Percentiles rank a stretch among this genome's conserved stretches.
Evolutionary conservation across 2,329 filamentous ascomycete genomes (phyloP).

Genomic region (Fusarium coicis): DNA sequence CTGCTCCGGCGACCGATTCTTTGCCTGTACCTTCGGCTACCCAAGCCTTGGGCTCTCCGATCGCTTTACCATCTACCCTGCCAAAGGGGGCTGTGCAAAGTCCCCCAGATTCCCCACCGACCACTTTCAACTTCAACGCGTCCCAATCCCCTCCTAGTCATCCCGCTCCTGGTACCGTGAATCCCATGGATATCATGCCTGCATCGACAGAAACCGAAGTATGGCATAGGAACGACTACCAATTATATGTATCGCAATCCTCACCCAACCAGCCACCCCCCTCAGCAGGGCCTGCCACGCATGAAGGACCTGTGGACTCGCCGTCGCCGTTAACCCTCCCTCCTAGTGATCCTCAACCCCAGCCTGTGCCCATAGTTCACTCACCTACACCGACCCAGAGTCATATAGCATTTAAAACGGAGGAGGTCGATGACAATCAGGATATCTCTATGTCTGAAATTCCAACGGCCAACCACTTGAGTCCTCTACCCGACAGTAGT

Average conservation of each 20-base stretch:
- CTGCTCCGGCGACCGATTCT: constrained; percentile 26
- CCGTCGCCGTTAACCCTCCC: constrained; percentile 43
- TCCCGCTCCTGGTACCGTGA: constrained; percentile 60
- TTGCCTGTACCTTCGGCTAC: constrained; percentile 23
- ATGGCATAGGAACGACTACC: constrained; percentile 52
- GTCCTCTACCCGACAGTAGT: constrained; percentile 37
- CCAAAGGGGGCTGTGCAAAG: constrained; percentile 36
- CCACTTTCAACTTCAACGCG: constrained; percentile 36
- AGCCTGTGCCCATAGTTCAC: constrained; percentile 43
- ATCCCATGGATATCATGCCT: constrained; percentile 66
- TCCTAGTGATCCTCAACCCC: constrained; percentile 30
- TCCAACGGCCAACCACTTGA: constrained; percentile 41
- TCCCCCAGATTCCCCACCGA: constrained; percentile 43
- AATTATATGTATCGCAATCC: constrained; percentile 47
- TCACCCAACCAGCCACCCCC: constrained; percentile 35
- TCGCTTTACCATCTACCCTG: constrained; percentile 27
- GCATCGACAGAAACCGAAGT: constrained; percentile 52
- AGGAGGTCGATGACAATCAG: constrained; percentile 34
- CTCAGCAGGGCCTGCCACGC: constrained; percentile 10
- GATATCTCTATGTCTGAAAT: constrained; percentile 42
- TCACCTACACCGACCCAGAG: constrained; percentile 43
- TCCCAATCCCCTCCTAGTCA: constrained; percentile 47
- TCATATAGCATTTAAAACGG: constrained; percentile 29
- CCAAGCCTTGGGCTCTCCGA: constrained; percentile 39
- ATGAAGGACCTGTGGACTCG: constrained; percentile 37